A percentile compares a stretch with the other conserved stretches of the same genome.
These are phyloP conservation scores for Scutellaria baicalensis DNA, from an alignment of 257 asterid species.

Conservation along the genomic window DNA sequence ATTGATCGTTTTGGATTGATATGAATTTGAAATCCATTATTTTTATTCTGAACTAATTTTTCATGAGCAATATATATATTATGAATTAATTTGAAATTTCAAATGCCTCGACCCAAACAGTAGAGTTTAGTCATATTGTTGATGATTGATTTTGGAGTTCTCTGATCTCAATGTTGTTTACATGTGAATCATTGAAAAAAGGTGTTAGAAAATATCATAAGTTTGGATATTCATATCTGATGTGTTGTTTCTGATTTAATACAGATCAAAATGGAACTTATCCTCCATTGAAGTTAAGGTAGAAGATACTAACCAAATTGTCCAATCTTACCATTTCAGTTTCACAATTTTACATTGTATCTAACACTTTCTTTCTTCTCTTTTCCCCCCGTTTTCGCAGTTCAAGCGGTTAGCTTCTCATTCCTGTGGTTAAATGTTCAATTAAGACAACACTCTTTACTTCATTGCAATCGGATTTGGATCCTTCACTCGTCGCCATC, in stretches of 20 bases:
- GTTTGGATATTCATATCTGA: slow-evolving; percentile 11
- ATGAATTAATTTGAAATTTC: too few relatives aligned
- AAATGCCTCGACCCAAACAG: too few relatives aligned
- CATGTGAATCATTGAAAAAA: background rate
- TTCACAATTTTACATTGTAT: background rate
- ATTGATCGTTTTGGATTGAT: too few relatives aligned
- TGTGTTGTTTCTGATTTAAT: slow-evolving; percentile 10
- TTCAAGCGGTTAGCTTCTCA: slow-evolving; percentile 57
- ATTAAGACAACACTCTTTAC: background rate
- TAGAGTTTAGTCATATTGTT: too few relatives aligned
- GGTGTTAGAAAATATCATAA: background rate
- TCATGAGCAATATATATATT: too few relatives aligned
- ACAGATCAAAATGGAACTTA: slow-evolving; percentile 83
- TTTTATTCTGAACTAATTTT: too few relatives aligned
- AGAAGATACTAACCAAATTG: slow-evolving; percentile 1
- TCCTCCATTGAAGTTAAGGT: slow-evolving; percentile 72
- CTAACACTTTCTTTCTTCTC: slow-evolving; percentile 21
- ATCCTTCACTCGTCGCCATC: too few relatives aligned
- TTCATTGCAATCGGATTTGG: too few relatives aligned
- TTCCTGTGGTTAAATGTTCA: slow-evolving; percentile 4
- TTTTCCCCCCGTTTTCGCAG: slow-evolving; percentile 42
- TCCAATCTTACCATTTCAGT: background rate
- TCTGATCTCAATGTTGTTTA: background rate
- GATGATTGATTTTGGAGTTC: background rate
- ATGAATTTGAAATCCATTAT: too few relatives aligned